A percentile compares a stretch with the other conserved stretches of the same genome.
phyloP scores from a whole-genome alignment of 768 basidiomycete species.

The Fistulinella prunicolor region DNA sequence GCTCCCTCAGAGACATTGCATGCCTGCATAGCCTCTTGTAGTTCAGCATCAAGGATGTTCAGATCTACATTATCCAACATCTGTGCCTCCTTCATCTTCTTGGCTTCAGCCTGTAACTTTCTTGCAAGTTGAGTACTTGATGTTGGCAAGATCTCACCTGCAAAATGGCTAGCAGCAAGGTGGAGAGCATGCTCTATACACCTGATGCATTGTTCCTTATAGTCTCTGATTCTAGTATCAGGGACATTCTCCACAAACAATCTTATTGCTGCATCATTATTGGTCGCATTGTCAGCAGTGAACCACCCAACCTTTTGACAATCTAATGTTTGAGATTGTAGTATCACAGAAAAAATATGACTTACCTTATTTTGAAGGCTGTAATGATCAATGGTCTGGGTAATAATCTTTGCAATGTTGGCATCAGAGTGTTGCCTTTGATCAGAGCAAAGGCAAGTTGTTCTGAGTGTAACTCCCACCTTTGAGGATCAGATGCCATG shows the following conservation, averaged over 20 bases:
- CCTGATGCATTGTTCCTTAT: background rate
- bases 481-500: background rate
- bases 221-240: background rate
- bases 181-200: background rate
- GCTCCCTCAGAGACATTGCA: background rate
- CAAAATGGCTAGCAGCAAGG: background rate
- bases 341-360: background rate
- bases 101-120: background rate
- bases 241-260: background rate
- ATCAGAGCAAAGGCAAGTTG: background rate
- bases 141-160: background rate
- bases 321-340: too few species aligned
- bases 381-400: background rate
- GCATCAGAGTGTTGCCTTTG: background rate
- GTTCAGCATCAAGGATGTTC: too few species aligned
- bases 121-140: background rate
- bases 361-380: background rate
- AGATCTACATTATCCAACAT: too few species aligned
- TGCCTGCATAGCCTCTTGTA: too few species aligned
- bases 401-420: background rate
- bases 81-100: background rate
- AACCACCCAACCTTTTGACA: conserved; percentile 5
- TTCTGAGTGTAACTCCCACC: background rate
- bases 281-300: conserved; percentile 1
- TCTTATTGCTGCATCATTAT: background rate